phyloP scores from a whole-genome alignment of 371 early-diverging fungal genomes.

The Synchytrium microbalum region DNA sequence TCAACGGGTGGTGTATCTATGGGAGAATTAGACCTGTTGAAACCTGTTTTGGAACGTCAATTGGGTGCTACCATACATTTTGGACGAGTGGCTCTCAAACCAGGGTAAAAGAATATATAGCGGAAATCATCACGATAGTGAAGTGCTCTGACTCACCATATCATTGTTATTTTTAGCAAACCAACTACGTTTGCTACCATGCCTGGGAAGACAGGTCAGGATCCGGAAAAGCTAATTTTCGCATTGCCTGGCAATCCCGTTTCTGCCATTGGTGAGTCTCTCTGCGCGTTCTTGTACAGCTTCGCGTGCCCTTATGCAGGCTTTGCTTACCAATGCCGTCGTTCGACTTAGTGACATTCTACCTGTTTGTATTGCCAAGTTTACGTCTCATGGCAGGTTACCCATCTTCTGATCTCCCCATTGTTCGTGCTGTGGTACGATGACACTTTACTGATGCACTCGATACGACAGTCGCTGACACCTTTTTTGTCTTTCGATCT shows the following conservation, averaged over 20 bases:
- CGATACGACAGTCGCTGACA: background rate
- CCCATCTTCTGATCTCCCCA: conserved; percentile 31
- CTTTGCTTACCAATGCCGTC: too few relatives aligned
- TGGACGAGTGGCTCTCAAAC: conserved; percentile 88
- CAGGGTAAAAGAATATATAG: too few relatives aligned
- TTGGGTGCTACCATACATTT: conserved; percentile 72
- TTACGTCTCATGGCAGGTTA: conserved; percentile 67
- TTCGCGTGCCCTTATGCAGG: background rate
- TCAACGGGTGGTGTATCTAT: conserved; percentile 92
- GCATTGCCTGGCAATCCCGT: conserved; percentile 91
- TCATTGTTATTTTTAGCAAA: conserved; percentile 44
- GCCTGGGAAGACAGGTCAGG: conserved; percentile 12
- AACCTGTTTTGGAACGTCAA: conserved; percentile 69
- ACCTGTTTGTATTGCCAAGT: conserved; percentile 81
- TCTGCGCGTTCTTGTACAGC: background rate
- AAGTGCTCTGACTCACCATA: too few relatives aligned
- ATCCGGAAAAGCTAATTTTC: conserved; percentile 55
- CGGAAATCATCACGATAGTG: too few relatives aligned
- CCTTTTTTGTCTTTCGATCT: background rate
- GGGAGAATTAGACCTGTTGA: conserved; percentile 89
- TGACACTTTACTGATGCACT: background rate
- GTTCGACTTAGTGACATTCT: conserved; percentile 66
- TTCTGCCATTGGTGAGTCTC: conserved; percentile 52
- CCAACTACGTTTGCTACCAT: conserved; percentile 88
- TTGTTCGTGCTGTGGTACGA: conserved; percentile 55